Conservation (phyloP, 129 eudicot species). For the Flaveria linearis region DNA sequence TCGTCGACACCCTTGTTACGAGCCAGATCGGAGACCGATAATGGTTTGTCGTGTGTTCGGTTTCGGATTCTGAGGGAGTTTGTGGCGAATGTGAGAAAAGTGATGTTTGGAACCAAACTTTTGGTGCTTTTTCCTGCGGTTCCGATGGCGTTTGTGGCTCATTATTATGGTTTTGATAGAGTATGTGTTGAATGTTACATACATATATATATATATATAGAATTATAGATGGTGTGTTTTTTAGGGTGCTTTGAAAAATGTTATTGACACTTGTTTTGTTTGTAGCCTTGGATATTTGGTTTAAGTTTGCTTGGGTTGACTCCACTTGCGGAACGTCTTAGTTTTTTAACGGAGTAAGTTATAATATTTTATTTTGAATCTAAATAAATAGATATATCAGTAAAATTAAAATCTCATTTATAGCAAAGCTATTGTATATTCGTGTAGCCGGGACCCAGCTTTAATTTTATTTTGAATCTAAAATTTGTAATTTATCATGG, state of each 20-base stretch:
- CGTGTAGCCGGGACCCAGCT: no score
- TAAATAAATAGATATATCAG: no score
- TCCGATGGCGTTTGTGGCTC: slow-evolving; percentile 69
- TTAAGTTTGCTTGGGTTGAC: slow-evolving; percentile 80
- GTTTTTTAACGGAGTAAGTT: slow-evolving; percentile 88
- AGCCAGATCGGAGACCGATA: slow-evolving; percentile 47
- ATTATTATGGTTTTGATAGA: slow-evolving; percentile 41
- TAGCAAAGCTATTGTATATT: no score
- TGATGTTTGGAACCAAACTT: slow-evolving; percentile 75
- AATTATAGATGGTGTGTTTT: background rate
- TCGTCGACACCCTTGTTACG: slow-evolving; percentile 43
- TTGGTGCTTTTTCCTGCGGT: slow-evolving; percentile 65
- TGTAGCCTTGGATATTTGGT: slow-evolving; percentile 86
- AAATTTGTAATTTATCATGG: background rate
- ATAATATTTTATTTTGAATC: no score
- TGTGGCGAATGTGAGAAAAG: slow-evolving; percentile 58
- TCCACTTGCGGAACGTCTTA: slow-evolving; percentile 87
- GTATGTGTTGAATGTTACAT: slow-evolving; percentile 44
- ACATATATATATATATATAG: no score
- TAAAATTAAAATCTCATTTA: no score
- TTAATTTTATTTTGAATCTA: background rate
- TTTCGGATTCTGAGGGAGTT: slow-evolving; percentile 36
- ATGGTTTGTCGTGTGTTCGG: slow-evolving; percentile 39
- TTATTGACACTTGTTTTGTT: no score
- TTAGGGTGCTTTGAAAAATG: no score